phyloP scores from a whole-genome alignment of 805 yeast genomes.

The Candida patagonica region DNA sequence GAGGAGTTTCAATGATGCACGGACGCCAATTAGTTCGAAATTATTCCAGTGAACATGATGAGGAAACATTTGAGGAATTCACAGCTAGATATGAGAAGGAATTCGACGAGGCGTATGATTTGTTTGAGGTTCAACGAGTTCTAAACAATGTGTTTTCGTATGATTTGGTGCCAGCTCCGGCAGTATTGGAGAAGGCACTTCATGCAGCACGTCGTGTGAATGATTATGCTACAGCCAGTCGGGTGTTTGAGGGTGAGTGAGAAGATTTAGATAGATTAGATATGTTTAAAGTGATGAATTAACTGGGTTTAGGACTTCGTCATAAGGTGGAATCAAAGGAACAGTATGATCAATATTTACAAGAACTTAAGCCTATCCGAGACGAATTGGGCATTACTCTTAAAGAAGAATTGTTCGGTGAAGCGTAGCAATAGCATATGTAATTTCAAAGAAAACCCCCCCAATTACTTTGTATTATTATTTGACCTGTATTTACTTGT shows the following conservation, averaged over 20 bases:
- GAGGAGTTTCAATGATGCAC: conserved; percentile 4
- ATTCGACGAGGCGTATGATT: conserved; percentile 86
- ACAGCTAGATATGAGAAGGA: conserved; percentile 87
- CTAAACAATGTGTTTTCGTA: conserved; percentile 96
- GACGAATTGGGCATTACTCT: conserved; percentile 86
- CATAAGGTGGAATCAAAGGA: conserved; percentile 91
- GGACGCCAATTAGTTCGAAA: conserved; percentile 38
- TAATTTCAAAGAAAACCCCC: too few species aligned
- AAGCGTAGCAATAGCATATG: conserved; percentile 3
- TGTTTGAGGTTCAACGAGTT: conserved; percentile 86
- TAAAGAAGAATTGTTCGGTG: conserved; percentile 69
- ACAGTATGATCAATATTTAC: conserved; percentile 93
- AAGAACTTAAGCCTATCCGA: conserved; percentile 85
- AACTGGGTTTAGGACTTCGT: conserved; percentile 41
- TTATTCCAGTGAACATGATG: conserved; percentile 74
- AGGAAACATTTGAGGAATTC: conserved; percentile 92
- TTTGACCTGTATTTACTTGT: too few species aligned
- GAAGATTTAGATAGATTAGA: background rate
- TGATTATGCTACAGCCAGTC: conserved; percentile 96
- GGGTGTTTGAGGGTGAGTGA: conserved; percentile 80
- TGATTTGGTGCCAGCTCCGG: conserved; percentile 97
- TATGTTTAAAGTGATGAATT: conserved; percentile 4
- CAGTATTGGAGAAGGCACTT: conserved; percentile 89
- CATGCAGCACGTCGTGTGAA: conserved; percentile 98
- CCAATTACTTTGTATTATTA: too few species aligned